phyloP scores from a whole-genome alignment of 176 grass and related monocot genomes.

The Miscanthus lutarioriparius region DNA sequence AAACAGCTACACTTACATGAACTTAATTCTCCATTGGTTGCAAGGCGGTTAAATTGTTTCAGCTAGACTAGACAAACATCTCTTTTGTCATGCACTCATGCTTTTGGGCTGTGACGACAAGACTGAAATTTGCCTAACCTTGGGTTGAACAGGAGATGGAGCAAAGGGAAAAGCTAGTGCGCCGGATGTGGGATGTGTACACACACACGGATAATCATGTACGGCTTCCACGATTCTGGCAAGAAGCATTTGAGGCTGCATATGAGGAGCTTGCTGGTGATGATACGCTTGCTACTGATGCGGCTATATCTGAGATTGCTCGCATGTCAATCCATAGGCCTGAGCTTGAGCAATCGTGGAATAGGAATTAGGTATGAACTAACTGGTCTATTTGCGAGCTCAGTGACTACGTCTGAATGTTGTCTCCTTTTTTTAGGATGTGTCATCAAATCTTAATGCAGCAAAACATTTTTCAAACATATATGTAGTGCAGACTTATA shows the following conservation, averaged over 20 bases:
- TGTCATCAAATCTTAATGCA: neutral
- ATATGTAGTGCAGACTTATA: neutral
- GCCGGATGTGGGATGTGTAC: conserved; percentile 87
- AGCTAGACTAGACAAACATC: neutral
- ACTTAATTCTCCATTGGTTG: neutral
- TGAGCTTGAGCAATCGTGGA: conserved; percentile 53
- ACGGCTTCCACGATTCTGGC: conserved; percentile 71
- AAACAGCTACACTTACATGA: neutral
- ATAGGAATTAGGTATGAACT: conserved; percentile 38
- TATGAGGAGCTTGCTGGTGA: conserved; percentile 85
- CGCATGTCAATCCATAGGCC: conserved; percentile 63
- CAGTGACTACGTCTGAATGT: neutral
- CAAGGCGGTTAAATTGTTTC: conserved; percentile 1
- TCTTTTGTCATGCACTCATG: neutral
- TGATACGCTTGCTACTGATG: conserved; percentile 48
- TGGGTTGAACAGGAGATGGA: conserved; percentile 70
- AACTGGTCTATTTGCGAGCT: neutral
- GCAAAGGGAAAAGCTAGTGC: conserved; percentile 82
- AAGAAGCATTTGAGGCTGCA: conserved; percentile 85
- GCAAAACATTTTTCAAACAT: neutral
- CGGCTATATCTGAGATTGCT: conserved; percentile 72
- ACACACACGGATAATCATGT: conserved; percentile 50
- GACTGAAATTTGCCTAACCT: conserved; percentile 3
- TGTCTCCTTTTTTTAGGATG: neutral
- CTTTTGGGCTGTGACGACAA: neutral